Percentiles rank a stretch among this genome's conserved stretches.
These are phyloP conservation scores for Radiomyces spectabilis DNA, from an alignment of 192 early-diverging fungal genomes.

Conservation along the genomic window DNA sequence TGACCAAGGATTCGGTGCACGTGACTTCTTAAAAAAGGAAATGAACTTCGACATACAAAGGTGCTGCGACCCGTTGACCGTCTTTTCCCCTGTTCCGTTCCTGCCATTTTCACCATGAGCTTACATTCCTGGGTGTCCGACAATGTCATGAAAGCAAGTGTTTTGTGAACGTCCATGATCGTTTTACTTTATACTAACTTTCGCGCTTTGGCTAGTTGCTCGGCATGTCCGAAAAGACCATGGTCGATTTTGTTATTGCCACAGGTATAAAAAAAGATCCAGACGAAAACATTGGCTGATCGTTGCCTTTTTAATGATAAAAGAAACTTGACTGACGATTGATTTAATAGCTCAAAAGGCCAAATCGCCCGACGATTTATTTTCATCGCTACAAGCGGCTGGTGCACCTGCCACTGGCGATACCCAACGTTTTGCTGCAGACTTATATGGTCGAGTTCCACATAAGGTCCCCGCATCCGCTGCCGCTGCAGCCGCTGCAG, in stretches of 20 bases:
- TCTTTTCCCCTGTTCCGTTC: not conserved
- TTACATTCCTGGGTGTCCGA: slow-evolving; percentile 60
- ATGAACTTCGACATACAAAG: no score
- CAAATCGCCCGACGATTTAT: slow-evolving; percentile 47
- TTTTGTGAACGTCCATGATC: not conserved
- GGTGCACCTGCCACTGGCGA: slow-evolving; percentile 53
- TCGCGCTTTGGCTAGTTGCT: slow-evolving; percentile 34
- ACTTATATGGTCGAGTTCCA: slow-evolving; percentile 55
- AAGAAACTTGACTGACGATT: not conserved
- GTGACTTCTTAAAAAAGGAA: no score
- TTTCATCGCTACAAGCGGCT: slow-evolving; percentile 41
- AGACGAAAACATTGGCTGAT: not conserved
- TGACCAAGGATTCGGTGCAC: no score
- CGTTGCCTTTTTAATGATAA: not conserved
- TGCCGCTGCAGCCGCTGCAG: slow-evolving; percentile 16
- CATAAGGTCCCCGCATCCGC: slow-evolving; percentile 32
- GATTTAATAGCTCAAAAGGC: slow-evolving; percentile 43
- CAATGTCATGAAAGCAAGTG: slow-evolving; percentile 44
- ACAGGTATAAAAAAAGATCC: slow-evolving; percentile 24
- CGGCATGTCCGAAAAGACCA: slow-evolving; percentile 57
- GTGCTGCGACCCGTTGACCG: not conserved
- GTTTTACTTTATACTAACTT: not conserved
- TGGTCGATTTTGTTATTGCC: slow-evolving; percentile 66
- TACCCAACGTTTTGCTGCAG: slow-evolving; percentile 52
- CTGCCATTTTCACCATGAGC: slow-evolving; percentile 11